Conservation (phyloP, 2,329 filamentous ascomycete genomes). For the Phyllachora maydis region DNA sequence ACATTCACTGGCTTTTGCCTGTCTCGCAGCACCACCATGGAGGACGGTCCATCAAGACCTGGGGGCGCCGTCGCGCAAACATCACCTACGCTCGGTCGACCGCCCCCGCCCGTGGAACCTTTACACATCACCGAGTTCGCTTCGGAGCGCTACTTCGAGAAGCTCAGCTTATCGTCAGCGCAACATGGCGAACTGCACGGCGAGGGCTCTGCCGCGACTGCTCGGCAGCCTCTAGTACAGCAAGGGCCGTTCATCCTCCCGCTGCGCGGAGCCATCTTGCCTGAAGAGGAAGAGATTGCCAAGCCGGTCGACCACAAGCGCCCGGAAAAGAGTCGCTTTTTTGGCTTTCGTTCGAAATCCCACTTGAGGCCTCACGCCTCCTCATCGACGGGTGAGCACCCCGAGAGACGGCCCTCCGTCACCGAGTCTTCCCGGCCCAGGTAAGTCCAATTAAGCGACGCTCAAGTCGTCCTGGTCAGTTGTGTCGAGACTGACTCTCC, state of each 20-base stretch:
- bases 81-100: slow-evolving; percentile 5
- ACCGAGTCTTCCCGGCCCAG: slow-evolving; percentile 8
- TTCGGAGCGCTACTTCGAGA: slow-evolving; percentile 41
- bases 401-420: slow-evolving; percentile 5
- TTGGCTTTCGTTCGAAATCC: slow-evolving; percentile 17
- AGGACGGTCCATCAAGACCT: slow-evolving; percentile 17
- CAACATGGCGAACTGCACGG: too few relatives aligned
- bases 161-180: too few relatives aligned
- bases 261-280: slow-evolving; percentile 8
- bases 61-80: too few relatives aligned
- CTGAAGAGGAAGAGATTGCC: slow-evolving; percentile 3
- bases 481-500: too few relatives aligned
- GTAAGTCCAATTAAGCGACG: slow-evolving; percentile 10
- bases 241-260: slow-evolving; percentile 12
- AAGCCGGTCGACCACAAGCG: slow-evolving; percentile 8
- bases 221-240: too few relatives aligned
- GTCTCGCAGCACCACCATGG: too few relatives aligned
- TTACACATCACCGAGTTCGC: slow-evolving; percentile 45
- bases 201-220: too few relatives aligned
- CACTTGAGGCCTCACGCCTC: slow-evolving; percentile 3
- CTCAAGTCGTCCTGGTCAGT: too few relatives aligned
- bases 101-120: slow-evolving; percentile 27
- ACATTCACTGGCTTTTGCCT: too few relatives aligned
- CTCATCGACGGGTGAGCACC: slow-evolving; percentile 7
- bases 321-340: slow-evolving; percentile 16